Conservation (phyloP, 768 basidiomycete species). For the Chalciporus pseudorubinellus region DNA sequence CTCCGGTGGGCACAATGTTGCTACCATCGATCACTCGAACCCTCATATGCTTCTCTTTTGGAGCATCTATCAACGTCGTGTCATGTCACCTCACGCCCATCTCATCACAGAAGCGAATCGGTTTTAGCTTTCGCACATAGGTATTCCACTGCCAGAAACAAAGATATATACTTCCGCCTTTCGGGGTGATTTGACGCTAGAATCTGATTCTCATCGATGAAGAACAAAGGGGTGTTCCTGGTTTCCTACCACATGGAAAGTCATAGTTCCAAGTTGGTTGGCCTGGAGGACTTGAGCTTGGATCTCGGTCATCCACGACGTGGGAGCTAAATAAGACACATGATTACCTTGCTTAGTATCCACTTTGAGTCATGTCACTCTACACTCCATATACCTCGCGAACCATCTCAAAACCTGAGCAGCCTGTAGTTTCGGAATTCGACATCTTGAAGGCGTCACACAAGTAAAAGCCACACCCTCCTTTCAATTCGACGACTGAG, state of each 20-base stretch:
- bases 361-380: too few species aligned
- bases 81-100: background rate
- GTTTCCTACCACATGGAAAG: too few species aligned
- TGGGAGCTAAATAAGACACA: background rate
- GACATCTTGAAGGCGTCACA: slow-evolving; percentile 75
- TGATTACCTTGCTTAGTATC: background rate
- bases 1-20: too few species aligned
- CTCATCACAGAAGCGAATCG: background rate
- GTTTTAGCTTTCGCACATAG: background rate
- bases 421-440: slow-evolving; percentile 49
- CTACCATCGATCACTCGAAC: too few species aligned
- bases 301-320: background rate
- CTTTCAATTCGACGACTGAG: background rate
- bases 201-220: background rate
- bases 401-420: background rate
- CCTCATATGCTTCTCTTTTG: background rate
- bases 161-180: background rate
- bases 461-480: slow-evolving; percentile 40
- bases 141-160: background rate
- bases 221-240: too few species aligned
- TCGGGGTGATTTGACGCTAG: too few species aligned
- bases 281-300: too few species aligned
- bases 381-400: slow-evolving; percentile 17
- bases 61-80: background rate
- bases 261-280: too few species aligned